A percentile compares a stretch with the other conserved stretches of the same genome.
These are phyloP conservation scores for Meredithiella fracta DNA, from an alignment of 2,329 filamentous ascomycete species.

Conservation along the genomic window DNA sequence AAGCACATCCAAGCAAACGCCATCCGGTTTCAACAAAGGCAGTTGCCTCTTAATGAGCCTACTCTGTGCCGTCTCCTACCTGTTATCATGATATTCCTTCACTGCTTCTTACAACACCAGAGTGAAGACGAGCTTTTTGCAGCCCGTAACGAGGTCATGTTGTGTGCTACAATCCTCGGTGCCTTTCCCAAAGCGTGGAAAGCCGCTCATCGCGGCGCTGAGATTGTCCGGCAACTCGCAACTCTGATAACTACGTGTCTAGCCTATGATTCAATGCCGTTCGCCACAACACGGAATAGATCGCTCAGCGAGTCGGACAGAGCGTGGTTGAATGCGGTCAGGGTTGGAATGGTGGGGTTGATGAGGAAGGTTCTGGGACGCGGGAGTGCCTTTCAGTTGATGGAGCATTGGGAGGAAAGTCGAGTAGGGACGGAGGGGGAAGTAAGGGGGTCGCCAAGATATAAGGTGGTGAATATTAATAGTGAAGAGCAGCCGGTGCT, in stretches of 20 bases:
- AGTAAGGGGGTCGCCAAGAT: background rate
- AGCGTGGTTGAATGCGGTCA: conserved; percentile 4
- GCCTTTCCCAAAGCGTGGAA: conserved; percentile 7
- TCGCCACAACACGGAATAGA: background rate
- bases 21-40: conserved; percentile 22
- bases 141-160: conserved; percentile 4
- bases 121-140: conserved; percentile 3
- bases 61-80: conserved; percentile 9
- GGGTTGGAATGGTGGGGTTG: conserved; percentile 4
- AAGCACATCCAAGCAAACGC: conserved; percentile 26
- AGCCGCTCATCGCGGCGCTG: conserved; percentile 6
- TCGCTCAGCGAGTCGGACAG: conserved; percentile 2
- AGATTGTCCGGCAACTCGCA: conserved; percentile 5
- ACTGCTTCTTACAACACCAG: conserved; percentile 6
- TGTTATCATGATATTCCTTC: conserved; percentile 8
- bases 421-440: background rate
- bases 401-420: conserved; percentile 8
- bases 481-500: background rate
- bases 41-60: conserved; percentile 29
- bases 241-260: background rate
- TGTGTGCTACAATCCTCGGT: conserved; percentile 4
- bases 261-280: background rate
- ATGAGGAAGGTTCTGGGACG: conserved; percentile 6
- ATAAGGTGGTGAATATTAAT: background rate
- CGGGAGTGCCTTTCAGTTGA: conserved; percentile 8